Conservation (phyloP, 768 basidiomycete species). For the Macrolepiota dolichaula region DNA sequence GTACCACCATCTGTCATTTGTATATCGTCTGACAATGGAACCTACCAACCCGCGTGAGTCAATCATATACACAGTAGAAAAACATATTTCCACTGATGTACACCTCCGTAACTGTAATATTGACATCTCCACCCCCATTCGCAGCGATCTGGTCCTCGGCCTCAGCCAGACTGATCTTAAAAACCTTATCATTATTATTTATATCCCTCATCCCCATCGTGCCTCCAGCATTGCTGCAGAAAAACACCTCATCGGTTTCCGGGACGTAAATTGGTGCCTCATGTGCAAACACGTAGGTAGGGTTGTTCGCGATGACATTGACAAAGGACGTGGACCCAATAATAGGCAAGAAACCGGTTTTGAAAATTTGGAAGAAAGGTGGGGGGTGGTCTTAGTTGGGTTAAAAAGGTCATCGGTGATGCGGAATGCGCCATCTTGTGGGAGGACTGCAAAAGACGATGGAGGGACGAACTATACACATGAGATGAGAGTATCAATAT, state of each 20-base stretch:
- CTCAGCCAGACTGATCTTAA: conserved; percentile 58
- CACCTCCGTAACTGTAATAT: conserved; percentile 46
- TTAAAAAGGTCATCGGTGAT: conserved; percentile 45
- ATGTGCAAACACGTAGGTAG: conserved; percentile 69
- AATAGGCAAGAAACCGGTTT: conserved; percentile 49
- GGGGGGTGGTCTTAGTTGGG: conserved; percentile 55
- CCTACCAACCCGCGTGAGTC: no score
- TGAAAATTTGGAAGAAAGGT: conserved; percentile 56
- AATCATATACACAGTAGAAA: neutral
- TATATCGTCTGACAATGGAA: no score
- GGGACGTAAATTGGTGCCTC: conserved; percentile 72
- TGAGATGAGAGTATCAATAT: no score
- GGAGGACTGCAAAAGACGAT: conserved; percentile 48
- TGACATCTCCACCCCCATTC: conserved; percentile 33
- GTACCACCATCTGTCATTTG: conserved; percentile 75
- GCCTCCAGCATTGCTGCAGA: conserved; percentile 68
- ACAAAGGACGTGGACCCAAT: conserved; percentile 58
- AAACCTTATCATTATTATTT: conserved; percentile 60
- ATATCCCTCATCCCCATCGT: no score
- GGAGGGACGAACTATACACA: conserved; percentile 47
- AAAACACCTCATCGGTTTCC: no score
- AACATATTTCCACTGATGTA: no score
- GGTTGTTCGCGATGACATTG: conserved; percentile 54
- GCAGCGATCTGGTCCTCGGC: conserved; percentile 43
- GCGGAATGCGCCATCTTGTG: conserved; percentile 37